Percentiles rank a stretch among this genome's conserved stretches.
phyloP scores from a whole-genome alignment of 2,329 filamentous ascomycete species.

The Davidsoniella eucalypti region DNA sequence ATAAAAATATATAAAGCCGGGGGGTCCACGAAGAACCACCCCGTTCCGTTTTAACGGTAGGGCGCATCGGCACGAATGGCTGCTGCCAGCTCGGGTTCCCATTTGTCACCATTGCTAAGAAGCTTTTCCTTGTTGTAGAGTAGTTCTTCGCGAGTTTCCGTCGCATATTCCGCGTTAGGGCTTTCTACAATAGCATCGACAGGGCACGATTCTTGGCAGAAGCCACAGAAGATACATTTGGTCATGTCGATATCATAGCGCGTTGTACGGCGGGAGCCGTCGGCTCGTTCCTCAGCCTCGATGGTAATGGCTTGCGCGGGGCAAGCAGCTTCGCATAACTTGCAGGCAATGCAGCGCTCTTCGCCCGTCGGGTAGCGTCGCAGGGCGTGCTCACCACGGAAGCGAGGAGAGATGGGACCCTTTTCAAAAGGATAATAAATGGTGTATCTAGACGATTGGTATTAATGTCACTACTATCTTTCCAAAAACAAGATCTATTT shows the following conservation, averaged over 20 bases:
- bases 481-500: no score
- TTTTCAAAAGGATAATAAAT: slow-evolving; percentile 99
- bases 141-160: slow-evolving; percentile 70
- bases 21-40: neutral
- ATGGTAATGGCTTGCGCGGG: slow-evolving; percentile 97
- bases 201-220: slow-evolving; percentile 97
- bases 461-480: slow-evolving; percentile 1
- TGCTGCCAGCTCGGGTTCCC: slow-evolving; percentile 93
- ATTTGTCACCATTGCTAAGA: slow-evolving; percentile 79
- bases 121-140: slow-evolving; percentile 97
- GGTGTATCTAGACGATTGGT: slow-evolving; percentile 53
- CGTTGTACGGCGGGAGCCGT: slow-evolving; percentile 86
- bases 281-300: slow-evolving; percentile 93
- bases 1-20: no score
- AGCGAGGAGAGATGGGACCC: slow-evolving; percentile 92
- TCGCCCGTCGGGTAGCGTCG: slow-evolving; percentile 93
- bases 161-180: slow-evolving; percentile 46
- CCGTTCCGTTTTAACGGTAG: slow-evolving; percentile 46
- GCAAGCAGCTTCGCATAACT: slow-evolving; percentile 96
- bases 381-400: slow-evolving; percentile 94
- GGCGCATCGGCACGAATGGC: slow-evolving; percentile 84
- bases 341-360: slow-evolving; percentile 98
- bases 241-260: slow-evolving; percentile 99
- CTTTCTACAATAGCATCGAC: slow-evolving; percentile 74
- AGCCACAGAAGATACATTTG: slow-evolving; percentile 99